Conservation (phyloP, 768 basidiomycete genomes). For the Hemileccinum rubropunctum region DNA sequence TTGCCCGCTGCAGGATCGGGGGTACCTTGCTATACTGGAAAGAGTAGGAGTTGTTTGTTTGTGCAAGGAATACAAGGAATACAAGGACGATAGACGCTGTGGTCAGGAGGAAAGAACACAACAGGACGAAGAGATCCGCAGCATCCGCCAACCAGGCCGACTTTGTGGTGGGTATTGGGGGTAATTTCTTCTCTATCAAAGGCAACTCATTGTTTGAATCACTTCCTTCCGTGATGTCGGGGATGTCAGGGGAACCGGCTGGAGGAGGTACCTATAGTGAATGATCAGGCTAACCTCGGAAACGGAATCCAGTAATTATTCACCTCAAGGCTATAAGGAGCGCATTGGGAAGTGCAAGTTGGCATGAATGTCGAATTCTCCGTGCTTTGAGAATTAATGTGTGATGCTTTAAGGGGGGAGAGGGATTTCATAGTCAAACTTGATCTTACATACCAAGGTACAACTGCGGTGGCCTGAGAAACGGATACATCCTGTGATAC, state of each 20-base stretch:
- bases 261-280: background rate
- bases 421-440: too few relatives aligned
- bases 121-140: constrained; percentile 4
- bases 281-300: background rate
- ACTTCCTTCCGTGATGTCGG: background rate
- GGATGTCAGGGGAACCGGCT: background rate
- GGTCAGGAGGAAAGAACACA: constrained; percentile 1
- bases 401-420: background rate
- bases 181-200: background rate
- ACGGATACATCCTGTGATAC: too few relatives aligned
- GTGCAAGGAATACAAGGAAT: constrained; percentile 5
- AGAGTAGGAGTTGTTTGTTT: background rate
- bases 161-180: background rate
- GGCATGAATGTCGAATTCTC: too few relatives aligned
- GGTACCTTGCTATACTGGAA: background rate
- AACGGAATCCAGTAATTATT: background rate
- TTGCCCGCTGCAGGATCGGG: constrained; percentile 3
- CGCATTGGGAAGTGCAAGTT: background rate
- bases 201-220: background rate
- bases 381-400: background rate
- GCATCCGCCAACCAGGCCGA: constrained; percentile 1
- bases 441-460: too few relatives aligned
- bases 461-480: too few relatives aligned
- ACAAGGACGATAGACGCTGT: constrained; percentile 4
- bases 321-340: background rate